Evolutionary conservation across 176 grass and related monocot genomes (phyloP).

Genomic region (Carex scoparia): DNA sequence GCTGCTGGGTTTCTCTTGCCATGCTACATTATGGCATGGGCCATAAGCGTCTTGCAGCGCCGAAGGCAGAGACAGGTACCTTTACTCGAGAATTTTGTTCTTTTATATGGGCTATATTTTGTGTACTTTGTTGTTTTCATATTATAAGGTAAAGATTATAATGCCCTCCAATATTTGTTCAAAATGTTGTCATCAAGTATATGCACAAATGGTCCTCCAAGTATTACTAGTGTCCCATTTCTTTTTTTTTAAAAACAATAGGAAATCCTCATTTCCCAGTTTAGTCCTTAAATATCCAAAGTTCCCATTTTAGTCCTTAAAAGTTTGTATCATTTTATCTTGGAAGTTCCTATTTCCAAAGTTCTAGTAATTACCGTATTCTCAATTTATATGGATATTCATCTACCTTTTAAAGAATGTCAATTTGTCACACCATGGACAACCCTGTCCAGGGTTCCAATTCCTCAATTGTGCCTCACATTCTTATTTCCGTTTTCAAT

Average conservation of each 20-base stretch:
- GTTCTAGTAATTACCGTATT: not conserved
- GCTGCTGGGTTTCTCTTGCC: slow-evolving; percentile 89
- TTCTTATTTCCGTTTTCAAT: no score
- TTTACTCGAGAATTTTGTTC: not conserved
- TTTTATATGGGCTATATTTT: not conserved
- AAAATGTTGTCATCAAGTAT: slow-evolving; percentile 1
- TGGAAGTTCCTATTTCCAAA: not conserved
- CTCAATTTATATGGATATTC: not conserved
- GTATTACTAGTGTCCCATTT: not conserved
- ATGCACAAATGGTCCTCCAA: not conserved
- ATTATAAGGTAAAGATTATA: not conserved
- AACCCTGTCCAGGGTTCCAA: not conserved
- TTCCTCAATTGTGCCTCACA: no score
- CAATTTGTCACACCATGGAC: not conserved
- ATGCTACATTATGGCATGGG: slow-evolving; percentile 91
- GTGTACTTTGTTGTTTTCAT: not conserved
- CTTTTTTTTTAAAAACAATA: not conserved
- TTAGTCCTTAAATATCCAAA: not conserved
- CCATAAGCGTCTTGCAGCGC: slow-evolving; percentile 72
- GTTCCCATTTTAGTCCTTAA: not conserved
- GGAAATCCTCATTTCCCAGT: not conserved
- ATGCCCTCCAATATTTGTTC: not conserved
- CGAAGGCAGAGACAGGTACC: slow-evolving; percentile 73
- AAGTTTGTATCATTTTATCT: not conserved
- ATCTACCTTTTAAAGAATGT: not conserved